Base-by-base conservation (phyloP, 371 early-diverging fungal species). In the Actinomortierella wolfii region DNA sequence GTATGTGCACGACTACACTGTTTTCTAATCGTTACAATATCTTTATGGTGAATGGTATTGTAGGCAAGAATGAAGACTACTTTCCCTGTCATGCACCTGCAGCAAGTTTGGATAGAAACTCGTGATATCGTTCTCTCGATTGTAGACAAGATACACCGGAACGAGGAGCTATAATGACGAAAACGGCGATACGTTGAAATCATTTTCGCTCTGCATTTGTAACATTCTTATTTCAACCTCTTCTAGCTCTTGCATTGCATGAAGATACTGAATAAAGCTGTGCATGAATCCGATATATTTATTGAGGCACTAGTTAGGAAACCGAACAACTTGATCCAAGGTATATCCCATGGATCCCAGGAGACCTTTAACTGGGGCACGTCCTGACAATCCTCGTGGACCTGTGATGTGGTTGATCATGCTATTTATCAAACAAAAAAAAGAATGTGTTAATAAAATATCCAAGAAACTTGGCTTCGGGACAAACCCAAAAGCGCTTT, bases 381-480 rank as follows among this genome's bases (percentile, higher is more conserved):
- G 74, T 20, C 74, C 74, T 24, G 39, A 67, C 51, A 57, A 25
- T 0, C 74, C 74, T 42, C 67, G 42, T 0, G 62, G 9, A 9
- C 74, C 74, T 4, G 74, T 51, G 28, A 73, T 60, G 54, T 73
- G 74, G 26, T 51, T 58, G n/a, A 73, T 43, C 74, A 73, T 73
- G 50, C 28, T 34, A 34, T 6, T 34, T 11, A 34, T 11, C 4
- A 34, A 34, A 11, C 4, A 34, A 34, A 34, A 34, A 11, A 34
- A 34, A 11, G 11, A 34, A 34, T 34, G 34, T 4, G 4, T 34
- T 6, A 11, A 34, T 4, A 34, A 34, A 11, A 34, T 11, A 34
- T 34, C 34, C 11, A 34, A 34, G 34, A 4, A 34, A 34, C 34
- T n/a, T n/a, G n/a, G n/a, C n/a, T n/a, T n/a, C n/a, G n/a, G n/a